A percentile compares a stretch with the other conserved stretches of the same genome.
Evolutionary conservation across 2,329 filamentous ascomycete species (phyloP).

Genomic region (Atkinsonella hypoxylon): DNA sequence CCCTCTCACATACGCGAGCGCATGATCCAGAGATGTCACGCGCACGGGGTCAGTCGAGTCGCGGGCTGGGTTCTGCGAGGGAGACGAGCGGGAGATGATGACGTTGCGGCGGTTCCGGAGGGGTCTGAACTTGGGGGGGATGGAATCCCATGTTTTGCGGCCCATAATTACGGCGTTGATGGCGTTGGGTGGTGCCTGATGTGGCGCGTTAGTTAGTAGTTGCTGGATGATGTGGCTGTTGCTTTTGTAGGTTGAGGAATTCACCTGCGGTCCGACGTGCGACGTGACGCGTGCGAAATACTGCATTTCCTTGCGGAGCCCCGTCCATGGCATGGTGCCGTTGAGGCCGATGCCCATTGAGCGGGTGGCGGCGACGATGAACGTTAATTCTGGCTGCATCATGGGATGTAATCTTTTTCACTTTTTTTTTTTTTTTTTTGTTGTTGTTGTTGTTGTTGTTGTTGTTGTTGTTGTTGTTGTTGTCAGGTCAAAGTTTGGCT

Average conservation of each 20-base stretch:
- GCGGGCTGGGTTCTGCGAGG: constrained; percentile 7
- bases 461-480: too few species aligned
- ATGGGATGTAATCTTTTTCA: not conserved
- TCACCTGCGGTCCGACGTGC: constrained; percentile 36
- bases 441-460: too few species aligned
- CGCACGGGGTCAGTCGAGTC: constrained; percentile 36
- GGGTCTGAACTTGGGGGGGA: constrained; percentile 68
- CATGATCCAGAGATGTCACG: constrained; percentile 45
- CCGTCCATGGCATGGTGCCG: constrained; percentile 78
- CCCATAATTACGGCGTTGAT: constrained; percentile 88
- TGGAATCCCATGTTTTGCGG: constrained; percentile 90
- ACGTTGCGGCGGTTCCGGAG: constrained; percentile 72
- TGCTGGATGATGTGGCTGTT: not conserved
- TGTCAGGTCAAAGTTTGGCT: too few species aligned
- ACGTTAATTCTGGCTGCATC: constrained; percentile 54
- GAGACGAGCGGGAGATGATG: constrained; percentile 51
- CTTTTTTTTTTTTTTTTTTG: too few species aligned
- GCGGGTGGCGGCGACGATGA: constrained; percentile 88
- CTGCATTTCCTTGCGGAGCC: constrained; percentile 80
- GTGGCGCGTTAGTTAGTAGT: not conserved
- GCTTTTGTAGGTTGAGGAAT: too few species aligned
- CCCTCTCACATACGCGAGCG: constrained; percentile 34
- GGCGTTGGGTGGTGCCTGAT: constrained; percentile 20
- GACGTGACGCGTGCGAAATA: constrained; percentile 91
- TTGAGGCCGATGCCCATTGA: constrained; percentile 76